A percentile compares a stretch with the other conserved stretches of the same genome.
These are phyloP conservation scores for Leptomonas seymouri DNA, from an alignment of 208 protist species.

Conservation along the genomic window DNA sequence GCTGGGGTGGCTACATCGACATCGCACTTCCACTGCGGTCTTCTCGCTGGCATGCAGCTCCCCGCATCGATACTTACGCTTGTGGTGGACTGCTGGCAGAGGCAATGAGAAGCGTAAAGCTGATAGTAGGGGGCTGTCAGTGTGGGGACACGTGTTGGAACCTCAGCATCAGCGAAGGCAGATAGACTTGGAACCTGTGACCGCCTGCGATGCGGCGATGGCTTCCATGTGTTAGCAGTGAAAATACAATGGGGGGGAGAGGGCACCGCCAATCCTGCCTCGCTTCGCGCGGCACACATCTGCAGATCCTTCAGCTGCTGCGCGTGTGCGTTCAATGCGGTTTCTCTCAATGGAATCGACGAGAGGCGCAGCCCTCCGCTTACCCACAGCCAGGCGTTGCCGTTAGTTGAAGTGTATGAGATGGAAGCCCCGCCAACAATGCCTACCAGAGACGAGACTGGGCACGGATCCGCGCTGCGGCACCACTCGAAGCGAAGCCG, in stretches of 20 bases:
- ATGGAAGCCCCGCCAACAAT: slow-evolving; percentile 24
- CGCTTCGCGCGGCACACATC: too few relatives aligned
- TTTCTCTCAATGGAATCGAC: too few relatives aligned
- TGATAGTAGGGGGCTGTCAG: neutral
- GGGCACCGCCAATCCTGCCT: neutral
- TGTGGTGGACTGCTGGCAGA: slow-evolving; percentile 1
- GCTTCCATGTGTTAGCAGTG: neutral
- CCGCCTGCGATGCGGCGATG: neutral
- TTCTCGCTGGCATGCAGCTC: neutral
- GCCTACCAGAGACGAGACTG: slow-evolving; percentile 12
- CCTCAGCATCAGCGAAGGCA: neutral
- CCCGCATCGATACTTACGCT: neutral
- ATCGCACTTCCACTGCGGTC: slow-evolving; percentile 1
- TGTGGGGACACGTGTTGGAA: neutral
- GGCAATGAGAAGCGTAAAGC: slow-evolving; percentile 17
- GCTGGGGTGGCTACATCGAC: neutral
- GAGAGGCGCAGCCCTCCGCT: slow-evolving; percentile 27
- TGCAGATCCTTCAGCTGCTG: too few relatives aligned
- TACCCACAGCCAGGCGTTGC: slow-evolving; percentile 23
- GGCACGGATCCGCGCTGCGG: neutral
- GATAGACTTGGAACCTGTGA: neutral
- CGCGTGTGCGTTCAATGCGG: too few relatives aligned
- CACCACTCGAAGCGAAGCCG: slow-evolving; percentile 28
- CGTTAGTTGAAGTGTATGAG: slow-evolving; percentile 7
- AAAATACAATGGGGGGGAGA: neutral